Evolutionary conservation across 2,329 filamentous ascomycete genomes (phyloP), one percentile per base, ranked within the genome.

Genomic region (Clonostachys chloroleuca): DNA sequence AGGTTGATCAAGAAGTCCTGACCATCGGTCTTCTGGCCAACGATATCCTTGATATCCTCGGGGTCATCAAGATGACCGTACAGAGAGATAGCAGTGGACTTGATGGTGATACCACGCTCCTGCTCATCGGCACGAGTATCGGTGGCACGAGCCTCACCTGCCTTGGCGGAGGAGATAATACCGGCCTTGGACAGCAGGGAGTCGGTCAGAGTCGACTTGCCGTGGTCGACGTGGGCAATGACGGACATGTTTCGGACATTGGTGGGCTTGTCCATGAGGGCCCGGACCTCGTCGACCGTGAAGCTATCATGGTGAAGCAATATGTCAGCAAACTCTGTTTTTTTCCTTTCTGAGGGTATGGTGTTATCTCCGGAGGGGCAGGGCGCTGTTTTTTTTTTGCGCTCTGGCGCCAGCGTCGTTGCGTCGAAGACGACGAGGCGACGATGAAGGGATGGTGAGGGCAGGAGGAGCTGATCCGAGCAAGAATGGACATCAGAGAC

Each of bases 161-260:
- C 94, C 80, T 97, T 97, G 65, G 90, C 90, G 63, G 90, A 89
- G 63, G 94, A 97, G 72, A 99, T 96, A 70, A 99, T 99, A 92
- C 94, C 94, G 67, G 92, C 92, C 80, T 95, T 94, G 80, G 95
- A 91, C 70, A 99, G 88, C 60, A 99, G 89, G 65, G 94, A 97
- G 79, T 99, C 94, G 85, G 92, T 96, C 66, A 99, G 84, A 71
- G 94, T 99, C 64, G 94, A 99, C 80, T 99, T 99, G 81, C 94
- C 94, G 85, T 99, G 94, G 78, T 99, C 94, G 86, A 99, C 92
- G 81, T 99, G 94, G 74, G 94, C 94, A 90, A 97, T 97, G 74
- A 99, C 94, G 80, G 91, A 96, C 92, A 96, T 97, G 86, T 97
- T 97, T 75, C 81, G 80, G 71, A 86, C 81, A 73, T 86, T 86